Evolutionary conservation across 495 filamentous ascomycete species (phyloP), one percentile per base, ranked within the genome.

Genomic region (Extremus antarcticus): DNA sequence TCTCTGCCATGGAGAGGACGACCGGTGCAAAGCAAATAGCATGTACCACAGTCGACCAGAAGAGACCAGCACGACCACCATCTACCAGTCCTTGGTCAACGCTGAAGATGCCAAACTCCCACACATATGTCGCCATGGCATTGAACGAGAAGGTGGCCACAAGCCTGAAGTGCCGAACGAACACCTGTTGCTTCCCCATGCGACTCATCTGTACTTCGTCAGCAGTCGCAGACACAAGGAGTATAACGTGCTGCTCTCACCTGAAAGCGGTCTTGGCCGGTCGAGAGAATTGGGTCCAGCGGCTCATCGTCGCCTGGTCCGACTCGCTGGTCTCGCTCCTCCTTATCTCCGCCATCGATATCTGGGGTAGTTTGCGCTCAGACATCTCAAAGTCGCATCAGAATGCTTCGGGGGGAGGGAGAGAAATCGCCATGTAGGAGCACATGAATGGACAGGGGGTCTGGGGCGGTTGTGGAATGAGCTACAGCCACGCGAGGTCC

Each of bases 1-100:
- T 67, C 24, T 54, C 51, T 2, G 51, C 51, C 51, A 47, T 60
- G 8, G 40, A 50, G 2, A 46, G 15, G 43, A 63, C 47, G 9
- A 56, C 43, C 39, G 57, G 35, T 38, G 25, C 17, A 43, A 62
- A 58, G 8, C 59, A 51, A 32, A 54, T 32, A 4, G 16, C 21
- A 43, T 13, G 40, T 43, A 45, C 16, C 35, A 61, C 43, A 48
- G 51, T 62, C 19, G 25, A 25, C 35, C 51, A 61, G 35, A 61
- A 45, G 2, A 63, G 48, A 2, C 63, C 65, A 19, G 57, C 60
- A 17, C 54, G 55, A 7, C 63, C 65, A 23, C 64, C 64, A 43
- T 66, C 55, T 15, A 62, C 52, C 8, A 67, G 43, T 35, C 63
- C 65, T 17, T 57, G 35, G 23, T 11, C 17, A 22, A 16, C 23